These are phyloP conservation scores for Tylopilus orsonianus DNA, from an alignment of 1,284 basidiomycete species.

Conservation along the genomic window DNA sequence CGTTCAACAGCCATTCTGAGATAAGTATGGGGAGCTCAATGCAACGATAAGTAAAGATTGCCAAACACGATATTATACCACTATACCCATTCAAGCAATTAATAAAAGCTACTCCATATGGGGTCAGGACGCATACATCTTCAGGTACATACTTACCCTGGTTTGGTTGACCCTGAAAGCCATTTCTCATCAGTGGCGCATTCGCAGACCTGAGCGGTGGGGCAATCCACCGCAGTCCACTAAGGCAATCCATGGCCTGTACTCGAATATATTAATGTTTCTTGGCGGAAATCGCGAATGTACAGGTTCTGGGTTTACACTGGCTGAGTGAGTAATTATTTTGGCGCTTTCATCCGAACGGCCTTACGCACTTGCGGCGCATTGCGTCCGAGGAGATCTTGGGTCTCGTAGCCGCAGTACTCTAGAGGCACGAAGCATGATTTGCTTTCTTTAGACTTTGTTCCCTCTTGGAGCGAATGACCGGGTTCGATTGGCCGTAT, in stretches of 20 bases:
- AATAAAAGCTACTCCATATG: constrained; percentile 63
- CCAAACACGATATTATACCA: constrained; percentile 59
- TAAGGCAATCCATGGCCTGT: constrained; percentile 56
- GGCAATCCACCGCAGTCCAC: constrained; percentile 39
- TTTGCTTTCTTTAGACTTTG: constrained; percentile 25
- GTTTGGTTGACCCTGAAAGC: constrained; percentile 18
- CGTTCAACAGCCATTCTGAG: constrained; percentile 38
- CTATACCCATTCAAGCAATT: constrained; percentile 61
- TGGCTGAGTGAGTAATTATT: constrained; percentile 56
- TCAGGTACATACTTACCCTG: constrained; percentile 44
- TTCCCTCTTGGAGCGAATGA: constrained; percentile 1
- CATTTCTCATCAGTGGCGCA: constrained; percentile 24
- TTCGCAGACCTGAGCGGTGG: constrained; percentile 61
- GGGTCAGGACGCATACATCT: constrained; percentile 67
- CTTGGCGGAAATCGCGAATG: constrained; percentile 63
- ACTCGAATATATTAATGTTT: constrained; percentile 67
- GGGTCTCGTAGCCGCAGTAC: constrained; percentile 1
- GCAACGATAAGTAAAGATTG: constrained; percentile 42
- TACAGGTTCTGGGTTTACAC: constrained; percentile 71
- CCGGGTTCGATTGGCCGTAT: constrained; percentile 1
- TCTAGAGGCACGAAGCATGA: constrained; percentile 11
- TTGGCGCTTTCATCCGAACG: not conserved
- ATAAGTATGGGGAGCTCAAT: constrained; percentile 34
- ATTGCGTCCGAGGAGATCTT: constrained; percentile 5
- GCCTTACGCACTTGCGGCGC: not conserved